Base-by-base conservation (phyloP, 306 rosid genomes). In the Rosa rugosa region DNA sequence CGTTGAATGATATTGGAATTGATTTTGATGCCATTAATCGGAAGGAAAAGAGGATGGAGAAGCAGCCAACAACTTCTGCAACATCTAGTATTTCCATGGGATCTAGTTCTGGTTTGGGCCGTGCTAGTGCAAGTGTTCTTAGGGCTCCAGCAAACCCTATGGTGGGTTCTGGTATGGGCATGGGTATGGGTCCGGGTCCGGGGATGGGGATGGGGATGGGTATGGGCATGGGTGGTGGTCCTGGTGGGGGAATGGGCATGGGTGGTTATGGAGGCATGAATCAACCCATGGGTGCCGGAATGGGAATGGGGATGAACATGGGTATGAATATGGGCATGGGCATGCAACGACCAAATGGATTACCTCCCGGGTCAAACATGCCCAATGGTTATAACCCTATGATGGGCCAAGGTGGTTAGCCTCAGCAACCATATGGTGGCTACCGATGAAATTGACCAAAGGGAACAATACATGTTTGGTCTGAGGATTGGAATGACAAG, bases 41-140 rank as follows among this genome's bases (percentile, higher is more conserved):
- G 87, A 96, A 83, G 89, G 99, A 96, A 10, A 96, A 91, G 90
- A 93, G 99, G 85, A 85, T 96, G 97, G 98, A 96, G 86, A 96
- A 91, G 88, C 99, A 92, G 44, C 71, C 93, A 50, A 60, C 87
- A 16, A 64, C 86, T 67, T 81, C 92, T 18, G 90, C 88, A 16
- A 80, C 89, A 76, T 96, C 99, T 59, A 88, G 97, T 31, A 63
- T 93, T 63, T 91, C 53, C 81, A 96, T 96, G 99, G 99, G 99
- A 80, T 89, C 99, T 13, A 97, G 98, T 76, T 91, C 99, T 38
- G 99, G 99, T 72, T 73, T 91, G 38, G 99, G 99, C 53, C 96
- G 96, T 49, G 91, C 88, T 1, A 94, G 91, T 82, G 99, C 93
- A 0, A 53, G 93, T 82, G 86, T 81, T 31, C 85, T 96, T 46